Evolutionary conservation across 345 rosid species (phyloP).

Genomic region (Moringa oleifera): DNA sequence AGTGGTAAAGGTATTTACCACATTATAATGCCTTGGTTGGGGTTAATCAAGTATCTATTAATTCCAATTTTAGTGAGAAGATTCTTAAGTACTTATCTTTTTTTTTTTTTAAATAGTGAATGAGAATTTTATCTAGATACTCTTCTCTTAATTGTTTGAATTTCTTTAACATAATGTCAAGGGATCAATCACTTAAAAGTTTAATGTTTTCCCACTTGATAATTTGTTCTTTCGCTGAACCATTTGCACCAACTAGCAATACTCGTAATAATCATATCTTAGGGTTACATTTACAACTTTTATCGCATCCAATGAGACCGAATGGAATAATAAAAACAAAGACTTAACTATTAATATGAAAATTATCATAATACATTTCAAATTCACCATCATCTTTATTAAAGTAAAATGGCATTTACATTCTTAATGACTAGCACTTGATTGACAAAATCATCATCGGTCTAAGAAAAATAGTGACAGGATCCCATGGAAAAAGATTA

Average conservation of each 20-base stretch:
- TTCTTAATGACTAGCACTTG: too few relatives aligned
- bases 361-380: too few relatives aligned
- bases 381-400: not conserved
- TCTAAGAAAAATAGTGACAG: too few relatives aligned
- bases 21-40: too few relatives aligned
- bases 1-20: too few relatives aligned
- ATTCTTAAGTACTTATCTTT: too few relatives aligned
- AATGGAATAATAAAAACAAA: slow-evolving; percentile 19
- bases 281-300: slow-evolving; percentile 95
- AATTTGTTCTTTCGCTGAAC: slow-evolving; percentile 75
- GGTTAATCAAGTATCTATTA: too few relatives aligned
- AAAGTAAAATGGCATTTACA: not conserved
- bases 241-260: slow-evolving; percentile 60
- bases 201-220: slow-evolving; percentile 98
- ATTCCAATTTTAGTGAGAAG: too few relatives aligned
- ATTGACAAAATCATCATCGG: too few relatives aligned
- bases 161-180: slow-evolving; percentile 91
- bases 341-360: slow-evolving; percentile 3
- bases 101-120: too few relatives aligned
- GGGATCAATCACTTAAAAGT: slow-evolving; percentile 90
- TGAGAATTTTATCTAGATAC: slow-evolving; percentile 85
- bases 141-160: slow-evolving; percentile 73
- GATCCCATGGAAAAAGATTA: too few relatives aligned
- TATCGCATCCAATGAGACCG: slow-evolving; percentile 94
- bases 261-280: slow-evolving; percentile 80